Base-by-base conservation (phyloP, 805 yeast species). In the Wickerhamiella brachini region DNA sequence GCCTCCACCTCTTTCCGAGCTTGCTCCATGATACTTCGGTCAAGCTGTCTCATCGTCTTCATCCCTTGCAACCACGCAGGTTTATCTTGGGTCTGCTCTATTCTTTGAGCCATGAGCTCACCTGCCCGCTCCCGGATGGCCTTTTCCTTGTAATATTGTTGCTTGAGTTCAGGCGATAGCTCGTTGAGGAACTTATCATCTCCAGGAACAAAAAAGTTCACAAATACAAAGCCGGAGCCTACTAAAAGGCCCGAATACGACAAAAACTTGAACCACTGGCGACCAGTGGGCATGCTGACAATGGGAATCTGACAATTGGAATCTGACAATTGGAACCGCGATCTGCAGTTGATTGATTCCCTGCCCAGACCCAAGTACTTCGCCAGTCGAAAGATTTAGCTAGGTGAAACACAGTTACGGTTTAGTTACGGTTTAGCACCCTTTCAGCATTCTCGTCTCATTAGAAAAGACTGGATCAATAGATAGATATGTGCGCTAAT, bases 81-180 rank as follows among this genome's bases (percentile, higher is more conserved):
- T 47, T 62, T 57, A 48, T 63, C 60, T 22, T 34, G 48, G 29
- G 50, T 49, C 24, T 56, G 56, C 31, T 41, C 53, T 8, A 57
- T 46, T 26, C 50, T 54, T 44, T 52, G 53, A 42, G 55, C 59
- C 59, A 62, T 51, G 34, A 57, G 49, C 48, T 56, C 49, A 24
- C 53, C 57, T 17, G 60, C 58, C 15, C 54, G 45, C 39, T 49
- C 56, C 7, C 63, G 56, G 38, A 56, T 29, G 9, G 47, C 58
- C 45, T 49, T 74, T 59, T 83, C 81, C 50, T 72, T 69, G 57
- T 82, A 88, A 64, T 85, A 86, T 54, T 84, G 82, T 20, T 79
- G 80, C 56, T 86, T 73, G 44, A 88, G 70, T 62, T 89, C 95
- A 1, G 97, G 96, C 6, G 95, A 83, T 56, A 88, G 73, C 48